phyloP scores from a whole-genome alignment of 2,329 filamentous ascomycete genomes.

The Colletotrichum endophyticum region DNA sequence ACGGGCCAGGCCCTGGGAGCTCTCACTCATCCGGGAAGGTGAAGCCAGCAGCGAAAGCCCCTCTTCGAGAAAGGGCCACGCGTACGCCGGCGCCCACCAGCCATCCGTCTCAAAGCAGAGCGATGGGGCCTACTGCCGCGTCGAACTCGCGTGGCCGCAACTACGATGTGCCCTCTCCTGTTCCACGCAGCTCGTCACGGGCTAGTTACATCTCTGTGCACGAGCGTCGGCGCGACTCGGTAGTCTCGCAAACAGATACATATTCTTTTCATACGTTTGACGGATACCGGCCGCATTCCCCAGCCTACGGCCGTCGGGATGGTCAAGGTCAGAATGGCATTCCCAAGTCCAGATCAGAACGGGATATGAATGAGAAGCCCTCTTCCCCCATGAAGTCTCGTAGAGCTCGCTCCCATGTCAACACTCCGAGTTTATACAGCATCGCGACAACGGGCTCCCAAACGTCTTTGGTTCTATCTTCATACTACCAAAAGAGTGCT shows the following conservation, averaged over 20 bases:
- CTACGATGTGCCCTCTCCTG: constrained; percentile 26
- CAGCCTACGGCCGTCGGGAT: constrained; percentile 35
- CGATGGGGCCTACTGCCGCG: constrained; percentile 18
- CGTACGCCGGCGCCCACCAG: not conserved
- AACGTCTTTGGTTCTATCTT: constrained; percentile 56
- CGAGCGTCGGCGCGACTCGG: constrained; percentile 56
- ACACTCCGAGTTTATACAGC: constrained; percentile 64
- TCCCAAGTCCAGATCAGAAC: constrained; percentile 37
- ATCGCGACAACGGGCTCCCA: constrained; percentile 61
- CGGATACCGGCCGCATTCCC: constrained; percentile 49
- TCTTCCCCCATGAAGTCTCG: constrained; percentile 23
- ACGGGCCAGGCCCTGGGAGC: constrained; percentile 31
- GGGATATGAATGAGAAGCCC: constrained; percentile 29
- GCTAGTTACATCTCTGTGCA: constrained; percentile 56
- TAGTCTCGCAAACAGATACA: constrained; percentile 61
- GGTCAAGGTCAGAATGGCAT: constrained; percentile 31
- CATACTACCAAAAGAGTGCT: constrained; percentile 52
- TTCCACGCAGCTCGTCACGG: constrained; percentile 46
- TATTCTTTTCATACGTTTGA: constrained; percentile 56
- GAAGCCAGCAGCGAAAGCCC: constrained; percentile 26
- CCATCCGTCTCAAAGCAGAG: constrained; percentile 4
- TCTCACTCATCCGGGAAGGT: constrained; percentile 15
- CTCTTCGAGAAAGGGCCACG: not conserved
- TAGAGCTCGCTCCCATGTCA: constrained; percentile 35
- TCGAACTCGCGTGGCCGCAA: constrained; percentile 16